Base-by-base conservation (phyloP, 441 rosid genomes). In the Erodium trifolium region DNA sequence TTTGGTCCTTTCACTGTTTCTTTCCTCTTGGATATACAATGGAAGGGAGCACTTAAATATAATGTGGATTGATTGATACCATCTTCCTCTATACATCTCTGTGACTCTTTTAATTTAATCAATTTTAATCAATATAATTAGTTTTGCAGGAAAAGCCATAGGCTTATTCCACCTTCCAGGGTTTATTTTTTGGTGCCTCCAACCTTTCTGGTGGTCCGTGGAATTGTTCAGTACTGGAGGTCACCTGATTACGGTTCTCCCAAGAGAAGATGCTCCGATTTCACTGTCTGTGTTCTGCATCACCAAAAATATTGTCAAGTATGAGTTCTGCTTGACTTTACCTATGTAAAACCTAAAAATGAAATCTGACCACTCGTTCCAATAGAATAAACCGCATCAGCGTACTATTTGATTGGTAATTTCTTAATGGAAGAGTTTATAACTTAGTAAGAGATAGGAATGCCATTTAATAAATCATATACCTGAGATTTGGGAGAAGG, bases 401-500 rank as follows among this genome's bases (percentile, higher is more conserved):
- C 7, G 6, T 39, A 39, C 45, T 39, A 39, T 8, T 39, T 39
- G 45, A 39, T 39, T 39, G 45, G 45, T 8, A 39, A 39, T 39
- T 39, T 39, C 7, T 6, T 39, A 39, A 39, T 39, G 45, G 27
- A 23, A 23, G 27, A 23, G 27, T 23, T 23, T 23, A 23, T 23
- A 23, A 23, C 45, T 5, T 39, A 2, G 6, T 39, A 5, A 39
- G 45, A 39, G 45, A 39, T 39, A 5, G 45, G 45, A 39, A 39
- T 3, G 57, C 4, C 5, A n/a, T 51, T 16, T 51, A 51, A 13
- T 16, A 51, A 51, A 14, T 51, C 4, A 51, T 14, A 5, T 73
- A 93, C 97, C 63, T 82, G 90, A 68, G 92, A 60, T 82, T 87
- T 92, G 51, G 84, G 80, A 13, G 96, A 90, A 19, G 99, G 99